A percentile compares a stretch with the other conserved stretches of the same genome.
phyloP scores from a whole-genome alignment of 1,284 basidiomycete species.

The Ustilago bromivora region DNA sequence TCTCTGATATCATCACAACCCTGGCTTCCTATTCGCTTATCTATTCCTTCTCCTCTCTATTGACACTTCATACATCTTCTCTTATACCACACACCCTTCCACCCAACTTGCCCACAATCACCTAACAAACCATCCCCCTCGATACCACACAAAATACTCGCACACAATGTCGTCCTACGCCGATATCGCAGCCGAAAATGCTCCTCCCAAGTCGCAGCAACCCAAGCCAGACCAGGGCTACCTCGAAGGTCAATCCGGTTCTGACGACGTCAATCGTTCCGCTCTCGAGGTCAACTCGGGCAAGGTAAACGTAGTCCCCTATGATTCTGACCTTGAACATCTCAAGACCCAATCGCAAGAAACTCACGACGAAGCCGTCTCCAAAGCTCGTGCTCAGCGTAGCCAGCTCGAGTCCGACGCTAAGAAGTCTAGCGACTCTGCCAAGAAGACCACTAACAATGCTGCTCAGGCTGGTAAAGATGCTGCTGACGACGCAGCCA shows the following conservation, averaged over 20 bases:
- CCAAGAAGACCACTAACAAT: conserved; percentile 30
- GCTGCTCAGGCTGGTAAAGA: conserved; percentile 25
- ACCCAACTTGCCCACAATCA: neutral
- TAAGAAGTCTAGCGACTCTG: conserved; percentile 33
- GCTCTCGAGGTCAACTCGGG: conserved; percentile 54
- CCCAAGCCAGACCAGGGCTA: conserved; percentile 49
- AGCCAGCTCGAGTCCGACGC: conserved; percentile 48
- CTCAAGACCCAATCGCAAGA: conserved; percentile 59
- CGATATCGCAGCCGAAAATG: conserved; percentile 53
- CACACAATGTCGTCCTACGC: conserved; percentile 54
- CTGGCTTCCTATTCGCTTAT: neutral
- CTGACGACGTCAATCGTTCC: conserved; percentile 12
- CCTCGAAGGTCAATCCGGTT: conserved; percentile 46
- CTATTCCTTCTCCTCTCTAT: neutral
- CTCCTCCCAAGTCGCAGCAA: conserved; percentile 50
- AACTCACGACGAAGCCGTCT: conserved; percentile 45
- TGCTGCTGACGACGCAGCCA: conserved; percentile 27
- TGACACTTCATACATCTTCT: neutral
- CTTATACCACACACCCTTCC: neutral
- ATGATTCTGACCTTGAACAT: conserved; percentile 52
- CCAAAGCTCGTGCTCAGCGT: conserved; percentile 44
- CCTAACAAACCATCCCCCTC: neutral
- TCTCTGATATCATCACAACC: conserved; percentile 7
- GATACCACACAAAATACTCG: neutral
- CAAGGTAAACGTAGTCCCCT: conserved; percentile 58